Evolutionary conservation across 257 asterid species (phyloP).

Genomic region (Solanum commersonii): DNA sequence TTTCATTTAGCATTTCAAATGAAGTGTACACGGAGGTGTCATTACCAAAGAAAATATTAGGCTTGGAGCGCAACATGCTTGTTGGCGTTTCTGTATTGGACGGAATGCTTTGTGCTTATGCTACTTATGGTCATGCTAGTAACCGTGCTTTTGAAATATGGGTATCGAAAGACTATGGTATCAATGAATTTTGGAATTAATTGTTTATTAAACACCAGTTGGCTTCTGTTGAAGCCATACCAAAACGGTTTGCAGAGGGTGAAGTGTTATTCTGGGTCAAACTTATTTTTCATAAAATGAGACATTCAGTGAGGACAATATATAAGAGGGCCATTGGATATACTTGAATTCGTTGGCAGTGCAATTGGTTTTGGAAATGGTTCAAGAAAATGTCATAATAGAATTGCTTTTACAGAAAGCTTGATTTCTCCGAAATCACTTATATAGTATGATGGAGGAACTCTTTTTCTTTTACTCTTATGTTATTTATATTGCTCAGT

Average conservation of each 20-base stretch:
- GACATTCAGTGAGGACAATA: too few relatives aligned
- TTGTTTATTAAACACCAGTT: too few relatives aligned
- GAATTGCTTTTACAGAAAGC: background rate
- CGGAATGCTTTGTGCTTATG: background rate
- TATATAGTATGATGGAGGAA: background rate
- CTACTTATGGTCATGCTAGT: background rate
- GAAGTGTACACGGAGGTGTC: background rate
- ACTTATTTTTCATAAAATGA: too few relatives aligned
- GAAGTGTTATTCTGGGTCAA: too few relatives aligned
- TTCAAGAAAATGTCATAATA: background rate
- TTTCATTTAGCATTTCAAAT: background rate
- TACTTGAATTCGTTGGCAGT: background rate
- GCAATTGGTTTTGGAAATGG: too few relatives aligned
- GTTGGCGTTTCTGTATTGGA: background rate
- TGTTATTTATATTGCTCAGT: background rate
- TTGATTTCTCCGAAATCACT: background rate
- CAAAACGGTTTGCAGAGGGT: too few relatives aligned
- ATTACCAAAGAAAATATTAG: background rate
- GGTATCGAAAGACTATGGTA: too few relatives aligned
- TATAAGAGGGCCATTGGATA: too few relatives aligned
- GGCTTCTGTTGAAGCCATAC: too few relatives aligned
- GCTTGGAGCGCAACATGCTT: background rate
- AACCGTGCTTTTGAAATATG: too few relatives aligned
- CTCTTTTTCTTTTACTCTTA: background rate
- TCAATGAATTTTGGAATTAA: too few relatives aligned